Conservation (phyloP, 2,329 filamentous ascomycete genomes). For the Geosmithia morbida region DNA sequence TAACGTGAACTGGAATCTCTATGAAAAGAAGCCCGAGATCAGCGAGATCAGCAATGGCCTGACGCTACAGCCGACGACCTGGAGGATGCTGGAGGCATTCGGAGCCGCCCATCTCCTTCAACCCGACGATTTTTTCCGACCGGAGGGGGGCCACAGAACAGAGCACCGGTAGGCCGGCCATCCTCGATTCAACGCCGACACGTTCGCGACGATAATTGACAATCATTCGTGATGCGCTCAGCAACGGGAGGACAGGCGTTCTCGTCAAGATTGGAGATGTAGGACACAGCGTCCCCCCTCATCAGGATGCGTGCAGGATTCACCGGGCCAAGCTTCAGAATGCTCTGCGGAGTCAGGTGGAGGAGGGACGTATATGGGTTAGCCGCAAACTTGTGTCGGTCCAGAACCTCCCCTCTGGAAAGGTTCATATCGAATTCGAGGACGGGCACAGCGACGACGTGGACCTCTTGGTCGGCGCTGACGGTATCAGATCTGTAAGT, state of each 20-base stretch:
- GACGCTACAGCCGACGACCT: conserved; percentile 18
- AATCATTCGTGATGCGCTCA: neutral
- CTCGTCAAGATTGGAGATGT: conserved; percentile 10
- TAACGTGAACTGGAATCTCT: conserved; percentile 16
- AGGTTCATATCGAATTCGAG: conserved; percentile 26
- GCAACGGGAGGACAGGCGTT: conserved; percentile 16
- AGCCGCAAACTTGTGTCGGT: conserved; percentile 26
- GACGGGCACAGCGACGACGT: conserved; percentile 23
- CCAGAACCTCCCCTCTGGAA: conserved; percentile 17
- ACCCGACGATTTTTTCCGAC: conserved; percentile 14
- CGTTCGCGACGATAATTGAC: neutral
- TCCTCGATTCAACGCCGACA: too few species aligned
- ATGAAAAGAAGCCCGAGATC: conserved; percentile 19
- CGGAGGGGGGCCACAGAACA: conserved; percentile 10
- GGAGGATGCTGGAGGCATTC: conserved; percentile 17
- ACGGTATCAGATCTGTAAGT: conserved; percentile 34
- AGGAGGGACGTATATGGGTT: conserved; percentile 24
- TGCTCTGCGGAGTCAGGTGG: conserved; percentile 30
- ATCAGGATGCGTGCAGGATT: conserved; percentile 13
- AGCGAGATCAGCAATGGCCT: conserved; percentile 22
- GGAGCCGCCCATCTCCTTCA: conserved; percentile 16
- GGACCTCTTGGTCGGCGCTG: conserved; percentile 34
- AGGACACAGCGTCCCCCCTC: conserved; percentile 8
- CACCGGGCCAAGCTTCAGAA: conserved; percentile 27
- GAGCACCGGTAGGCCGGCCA: conserved; percentile 6